Evolutionary conservation across 2,329 filamentous ascomycete species (phyloP).

Genomic region (Aspergillus sp.): DNA sequence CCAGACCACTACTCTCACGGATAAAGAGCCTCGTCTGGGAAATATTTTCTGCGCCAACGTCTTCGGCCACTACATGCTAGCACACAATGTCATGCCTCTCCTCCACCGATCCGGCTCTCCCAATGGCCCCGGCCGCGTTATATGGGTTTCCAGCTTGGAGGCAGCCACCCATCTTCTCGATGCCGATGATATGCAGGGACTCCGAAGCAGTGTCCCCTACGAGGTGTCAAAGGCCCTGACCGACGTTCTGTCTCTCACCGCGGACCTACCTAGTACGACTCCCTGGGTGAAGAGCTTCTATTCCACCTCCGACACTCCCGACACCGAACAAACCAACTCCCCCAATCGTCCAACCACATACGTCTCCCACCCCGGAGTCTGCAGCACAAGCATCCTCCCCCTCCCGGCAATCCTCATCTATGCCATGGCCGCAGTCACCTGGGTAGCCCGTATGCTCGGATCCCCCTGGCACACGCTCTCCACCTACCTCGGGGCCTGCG

Average conservation of each 20-base stretch:
- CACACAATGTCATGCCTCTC: slow-evolving; percentile 75
- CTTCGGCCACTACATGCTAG: slow-evolving; percentile 91
- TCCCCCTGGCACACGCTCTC: slow-evolving; percentile 83
- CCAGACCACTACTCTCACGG: slow-evolving; percentile 45
- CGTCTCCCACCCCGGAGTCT: slow-evolving; percentile 81
- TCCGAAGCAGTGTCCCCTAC: slow-evolving; percentile 66
- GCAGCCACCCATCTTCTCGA: slow-evolving; percentile 59
- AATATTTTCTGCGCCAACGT: slow-evolving; percentile 88
- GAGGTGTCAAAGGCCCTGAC: slow-evolving; percentile 85
- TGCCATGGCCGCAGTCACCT: slow-evolving; percentile 67
- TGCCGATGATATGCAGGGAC: slow-evolving; percentile 72
- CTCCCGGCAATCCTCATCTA: slow-evolving; percentile 69
- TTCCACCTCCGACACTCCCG: slow-evolving; percentile 23
- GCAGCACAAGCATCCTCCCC: slow-evolving; percentile 77
- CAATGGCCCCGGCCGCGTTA: slow-evolving; percentile 61
- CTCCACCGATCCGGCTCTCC: slow-evolving; percentile 53
- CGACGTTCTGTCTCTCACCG: slow-evolving; percentile 77
- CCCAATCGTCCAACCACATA: slow-evolving; percentile 63
- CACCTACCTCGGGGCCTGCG: slow-evolving; percentile 73
- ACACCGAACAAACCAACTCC: neutral
- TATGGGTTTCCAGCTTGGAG: slow-evolving; percentile 88
- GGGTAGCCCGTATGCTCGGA: slow-evolving; percentile 72
- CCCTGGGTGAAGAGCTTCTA: slow-evolving; percentile 61
- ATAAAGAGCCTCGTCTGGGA: slow-evolving; percentile 63
- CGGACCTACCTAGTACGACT: slow-evolving; percentile 62